Conservation (phyloP, 2,329 filamentous ascomycete genomes). For the Cryphonectria japonica region DNA sequence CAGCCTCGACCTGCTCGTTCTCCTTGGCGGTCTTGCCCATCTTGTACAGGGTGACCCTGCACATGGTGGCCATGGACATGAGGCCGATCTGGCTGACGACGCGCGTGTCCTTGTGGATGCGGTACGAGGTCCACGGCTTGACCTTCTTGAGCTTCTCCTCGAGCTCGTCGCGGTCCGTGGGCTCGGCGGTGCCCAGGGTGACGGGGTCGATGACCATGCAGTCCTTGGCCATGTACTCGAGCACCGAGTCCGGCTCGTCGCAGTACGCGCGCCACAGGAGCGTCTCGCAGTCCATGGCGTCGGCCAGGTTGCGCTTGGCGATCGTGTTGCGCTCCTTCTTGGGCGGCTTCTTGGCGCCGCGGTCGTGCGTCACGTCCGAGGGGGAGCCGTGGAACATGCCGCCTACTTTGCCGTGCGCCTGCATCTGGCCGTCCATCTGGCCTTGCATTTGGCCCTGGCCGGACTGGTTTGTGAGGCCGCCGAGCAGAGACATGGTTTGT, state of each 20-base stretch:
- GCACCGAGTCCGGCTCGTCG: slow-evolving; percentile 41
- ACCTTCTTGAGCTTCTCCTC: slow-evolving; percentile 37
- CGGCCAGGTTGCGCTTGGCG: slow-evolving; percentile 43
- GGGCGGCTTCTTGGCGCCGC: slow-evolving; percentile 34
- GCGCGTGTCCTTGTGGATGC: slow-evolving; percentile 39
- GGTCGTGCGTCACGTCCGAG: slow-evolving; percentile 30
- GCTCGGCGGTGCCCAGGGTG: slow-evolving; percentile 35
- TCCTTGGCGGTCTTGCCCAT: slow-evolving; percentile 33
- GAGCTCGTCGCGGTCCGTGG: slow-evolving; percentile 37
- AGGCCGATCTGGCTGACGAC: slow-evolving; percentile 44
- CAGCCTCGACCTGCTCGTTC: slow-evolving; percentile 37
- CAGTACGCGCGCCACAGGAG: slow-evolving; percentile 44
- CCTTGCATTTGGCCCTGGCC: neutral
- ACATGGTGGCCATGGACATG: slow-evolving; percentile 43
- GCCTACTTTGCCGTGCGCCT: slow-evolving; percentile 23
- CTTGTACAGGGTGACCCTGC: slow-evolving; percentile 39
- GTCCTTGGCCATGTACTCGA: slow-evolving; percentile 44
- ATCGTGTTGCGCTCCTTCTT: slow-evolving; percentile 42
- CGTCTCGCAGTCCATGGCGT: slow-evolving; percentile 43
- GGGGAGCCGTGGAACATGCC: slow-evolving; percentile 22
- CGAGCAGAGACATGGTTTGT: neutral
- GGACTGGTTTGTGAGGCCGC: slow-evolving; percentile 1
- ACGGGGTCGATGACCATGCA: slow-evolving; percentile 44
- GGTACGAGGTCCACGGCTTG: slow-evolving; percentile 37
- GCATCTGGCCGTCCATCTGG: neutral